Evolutionary conservation across 2,329 filamentous ascomycete species (phyloP).

Genomic region (Epichloe sibirici): DNA sequence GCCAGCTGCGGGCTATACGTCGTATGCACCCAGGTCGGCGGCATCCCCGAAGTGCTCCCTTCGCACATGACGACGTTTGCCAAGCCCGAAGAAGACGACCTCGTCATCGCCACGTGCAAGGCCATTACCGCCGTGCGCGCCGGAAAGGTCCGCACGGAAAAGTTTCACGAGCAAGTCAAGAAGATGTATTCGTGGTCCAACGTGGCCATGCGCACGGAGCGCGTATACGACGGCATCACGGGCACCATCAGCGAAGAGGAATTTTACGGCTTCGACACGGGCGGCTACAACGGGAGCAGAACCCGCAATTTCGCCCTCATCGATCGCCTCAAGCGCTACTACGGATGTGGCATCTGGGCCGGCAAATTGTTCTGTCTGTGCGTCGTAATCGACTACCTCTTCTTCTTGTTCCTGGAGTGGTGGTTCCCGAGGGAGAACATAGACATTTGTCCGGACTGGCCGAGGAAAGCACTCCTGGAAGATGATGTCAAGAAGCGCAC

Average conservation of each 20-base stretch:
- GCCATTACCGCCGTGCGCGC: conserved; percentile 79
- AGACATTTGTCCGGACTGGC: conserved; percentile 86
- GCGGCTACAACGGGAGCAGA: conserved; percentile 55
- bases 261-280: conserved; percentile 73
- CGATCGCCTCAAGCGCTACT: conserved; percentile 89
- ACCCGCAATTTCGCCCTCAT: conserved; percentile 86
- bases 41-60: conserved; percentile 91
- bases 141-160: conserved; percentile 79
- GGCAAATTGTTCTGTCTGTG: conserved; percentile 95
- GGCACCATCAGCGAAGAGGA: conserved; percentile 76
- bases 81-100: conserved; percentile 89
- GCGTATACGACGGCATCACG: conserved; percentile 88
- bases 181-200: conserved; percentile 99
- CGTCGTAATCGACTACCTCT: conserved; percentile 83
- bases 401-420: conserved; percentile 81
- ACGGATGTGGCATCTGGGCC: conserved; percentile 96
- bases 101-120: conserved; percentile 77
- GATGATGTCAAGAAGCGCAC: conserved; percentile 18
- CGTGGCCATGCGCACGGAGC: conserved; percentile 83
- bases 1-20: conserved; percentile 93
- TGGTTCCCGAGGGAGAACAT: conserved; percentile 76
- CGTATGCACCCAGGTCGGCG: conserved; percentile 90
- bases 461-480: conserved; percentile 48
- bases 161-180: conserved; percentile 93
- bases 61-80: conserved; percentile 97